A percentile compares a stretch with the other conserved stretches of the same genome.
Conservation (phyloP, 352 stramenopile species). For the Globisporangium cylindrosporum region DNA sequence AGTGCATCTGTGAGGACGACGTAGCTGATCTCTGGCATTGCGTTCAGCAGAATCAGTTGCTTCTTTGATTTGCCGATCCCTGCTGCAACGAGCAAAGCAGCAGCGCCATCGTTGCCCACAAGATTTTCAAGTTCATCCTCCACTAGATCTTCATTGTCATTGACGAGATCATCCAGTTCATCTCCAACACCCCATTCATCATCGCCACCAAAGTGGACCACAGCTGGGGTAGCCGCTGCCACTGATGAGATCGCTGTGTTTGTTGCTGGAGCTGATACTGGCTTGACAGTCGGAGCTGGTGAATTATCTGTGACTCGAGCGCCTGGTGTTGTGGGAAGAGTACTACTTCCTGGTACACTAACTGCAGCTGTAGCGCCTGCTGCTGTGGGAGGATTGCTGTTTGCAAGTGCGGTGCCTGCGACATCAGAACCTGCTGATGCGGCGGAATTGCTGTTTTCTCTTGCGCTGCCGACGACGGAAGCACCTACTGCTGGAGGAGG, state of each 20-base stretch:
- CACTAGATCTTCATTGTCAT: slow-evolving; percentile 13
- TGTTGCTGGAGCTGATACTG: neutral
- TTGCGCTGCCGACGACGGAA: neutral
- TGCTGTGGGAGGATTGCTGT: neutral
- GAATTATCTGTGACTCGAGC: neutral
- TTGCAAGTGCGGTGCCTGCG: neutral
- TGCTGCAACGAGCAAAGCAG: slow-evolving; percentile 24
- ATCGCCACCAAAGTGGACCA: slow-evolving; percentile 3
- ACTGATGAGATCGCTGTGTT: no score
- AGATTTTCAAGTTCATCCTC: slow-evolving; percentile 16
- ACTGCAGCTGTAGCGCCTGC: neutral
- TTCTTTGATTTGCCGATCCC: slow-evolving; percentile 32
- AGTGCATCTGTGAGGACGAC: slow-evolving; percentile 49
- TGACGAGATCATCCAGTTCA: slow-evolving; percentile 8
- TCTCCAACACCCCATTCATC: slow-evolving; percentile 16
- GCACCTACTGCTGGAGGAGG: neutral
- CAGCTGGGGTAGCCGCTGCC: neutral
- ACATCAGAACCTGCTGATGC: no score
- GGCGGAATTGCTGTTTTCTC: neutral
- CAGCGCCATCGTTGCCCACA: slow-evolving; percentile 8
- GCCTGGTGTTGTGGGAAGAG: neutral
- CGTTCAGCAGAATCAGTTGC: slow-evolving; percentile 40
- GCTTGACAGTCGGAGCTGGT: neutral
- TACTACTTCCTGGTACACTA: neutral
- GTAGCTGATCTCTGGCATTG: slow-evolving; percentile 47